phyloP scores from a whole-genome alignment of 2,329 filamentous ascomycete genomes.

The Ceratocystis huliohia region DNA sequence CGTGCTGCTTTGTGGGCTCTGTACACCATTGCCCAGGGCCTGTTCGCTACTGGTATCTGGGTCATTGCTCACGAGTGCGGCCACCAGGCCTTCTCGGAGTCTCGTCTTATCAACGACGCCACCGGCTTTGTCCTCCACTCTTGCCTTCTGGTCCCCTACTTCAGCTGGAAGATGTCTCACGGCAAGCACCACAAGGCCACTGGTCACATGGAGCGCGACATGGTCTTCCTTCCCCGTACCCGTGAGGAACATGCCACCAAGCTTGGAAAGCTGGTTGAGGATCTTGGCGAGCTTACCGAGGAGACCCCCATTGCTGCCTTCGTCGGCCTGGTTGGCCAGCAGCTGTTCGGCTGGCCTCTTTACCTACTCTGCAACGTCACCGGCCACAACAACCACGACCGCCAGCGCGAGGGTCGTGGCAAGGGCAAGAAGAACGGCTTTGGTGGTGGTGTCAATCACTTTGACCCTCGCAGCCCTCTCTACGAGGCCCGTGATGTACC shows the following conservation, averaged over 20 bases:
- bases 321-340: conserved; percentile 62
- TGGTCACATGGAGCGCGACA: conserved; percentile 91
- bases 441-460: conserved; percentile 82
- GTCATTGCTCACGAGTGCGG: conserved; percentile 96
- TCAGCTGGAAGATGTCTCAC: conserved; percentile 98
- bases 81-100: conserved; percentile 92
- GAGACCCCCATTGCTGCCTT: conserved; percentile 83
- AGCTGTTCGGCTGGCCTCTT: conserved; percentile 84
- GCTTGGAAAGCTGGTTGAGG: conserved; percentile 61
- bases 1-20: conserved; percentile 52
- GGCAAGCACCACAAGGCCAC: conserved; percentile 99
- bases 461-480: conserved; percentile 73
- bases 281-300: conserved; percentile 80
- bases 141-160: conserved; percentile 82
- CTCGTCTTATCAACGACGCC: conserved; percentile 76
- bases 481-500: conserved; percentile 87
- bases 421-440: conserved; percentile 81
- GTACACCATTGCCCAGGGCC: conserved; percentile 71
- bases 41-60: conserved; percentile 91
- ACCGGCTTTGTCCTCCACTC: conserved; percentile 90
- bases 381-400: conserved; percentile 88
- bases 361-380: conserved; percentile 89
- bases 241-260: conserved; percentile 67
- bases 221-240: conserved; percentile 96
- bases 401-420: conserved; percentile 83